Base-by-base conservation (phyloP, 345 rosid species). In the Brassica cretica region DNA sequence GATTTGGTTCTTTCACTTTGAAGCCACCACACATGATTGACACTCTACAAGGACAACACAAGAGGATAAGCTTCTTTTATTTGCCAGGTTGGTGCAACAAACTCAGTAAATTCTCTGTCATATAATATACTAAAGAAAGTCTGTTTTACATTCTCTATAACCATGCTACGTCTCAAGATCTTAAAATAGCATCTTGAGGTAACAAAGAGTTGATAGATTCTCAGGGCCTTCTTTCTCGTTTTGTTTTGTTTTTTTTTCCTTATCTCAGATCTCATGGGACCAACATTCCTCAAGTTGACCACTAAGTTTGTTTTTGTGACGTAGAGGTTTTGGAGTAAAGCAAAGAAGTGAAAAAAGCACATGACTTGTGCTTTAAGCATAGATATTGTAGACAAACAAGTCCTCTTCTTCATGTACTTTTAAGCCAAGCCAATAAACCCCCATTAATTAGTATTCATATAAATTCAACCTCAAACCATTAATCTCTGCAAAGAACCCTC, bases 361-460 rank as follows among this genome's bases (percentile, higher is more conserved):
- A 78, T 96, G 84, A 86, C 99, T 93, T 93, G 90, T 84, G 85
- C 98, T 93, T 91, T 78, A 96, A 91, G 99, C 77, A 77, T 87
- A 49, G 91, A 84, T 89, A 83, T 70, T 87, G 87, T 84, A 82
- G 89, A 86, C 18, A 89, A 86, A 81, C 70, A 80, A 76, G 75
- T 56, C 83, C 81, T 78, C 85, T 51, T 68, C 66, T 93, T 90
- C 90, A 84, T 91, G 81, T 86, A 79, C 98, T 96, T 96, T 85
- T 88, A 96, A 96, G 98, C 91, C 85, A 96, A 96, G 98, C 90
- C 92, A 68, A 68, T 77, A 72, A 78, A 78, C 76, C 59, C 56
- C 56, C 56, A 51, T 85, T 88, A 82, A 79, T 85, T 87, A 91
- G 86, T 86, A 80, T 75, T 69, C 79, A 65, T 72, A 84, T 88